These are phyloP conservation scores for Piper longum DNA, from an alignment of 164 flowering plant genomes.

Conservation along the genomic window DNA sequence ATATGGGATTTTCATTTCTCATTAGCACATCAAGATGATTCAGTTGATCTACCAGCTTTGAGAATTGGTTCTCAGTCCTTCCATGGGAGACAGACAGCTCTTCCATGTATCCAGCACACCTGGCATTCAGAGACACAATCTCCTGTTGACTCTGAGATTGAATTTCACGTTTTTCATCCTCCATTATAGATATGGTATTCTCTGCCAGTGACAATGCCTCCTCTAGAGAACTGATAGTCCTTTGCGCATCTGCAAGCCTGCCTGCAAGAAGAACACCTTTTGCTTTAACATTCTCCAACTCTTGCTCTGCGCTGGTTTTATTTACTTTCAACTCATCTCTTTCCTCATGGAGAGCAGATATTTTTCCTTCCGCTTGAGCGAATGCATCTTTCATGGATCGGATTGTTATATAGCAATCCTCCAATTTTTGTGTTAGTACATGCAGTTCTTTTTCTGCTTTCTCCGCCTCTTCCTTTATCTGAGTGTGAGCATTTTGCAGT, in stretches of 20 bases:
- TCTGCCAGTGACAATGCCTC: conserved; percentile 37
- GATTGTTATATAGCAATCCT: conserved; percentile 27
- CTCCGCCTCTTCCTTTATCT: conserved; percentile 37
- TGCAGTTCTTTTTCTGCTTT: conserved; percentile 37
- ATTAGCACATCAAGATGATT: conserved; percentile 35
- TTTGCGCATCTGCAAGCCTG: conserved; percentile 36
- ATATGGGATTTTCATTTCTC: conserved; percentile 32
- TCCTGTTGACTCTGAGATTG: conserved; percentile 27
- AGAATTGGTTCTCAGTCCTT: conserved; percentile 38
- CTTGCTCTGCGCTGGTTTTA: conserved; percentile 31
- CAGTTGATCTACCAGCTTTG: conserved; percentile 39
- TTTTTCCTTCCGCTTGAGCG: conserved; percentile 24
- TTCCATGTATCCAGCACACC: conserved; percentile 18
- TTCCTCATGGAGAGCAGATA: conserved; percentile 36
- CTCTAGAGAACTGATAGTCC: conserved; percentile 36
- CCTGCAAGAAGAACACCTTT: conserved; percentile 29
- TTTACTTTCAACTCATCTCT: conserved; percentile 32
- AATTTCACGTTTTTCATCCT: conserved; percentile 43
- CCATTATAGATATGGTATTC: conserved; percentile 22
- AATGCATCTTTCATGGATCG: conserved; percentile 47
- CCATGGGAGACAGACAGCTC: conserved; percentile 58
- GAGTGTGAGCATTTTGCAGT: conserved; percentile 24
- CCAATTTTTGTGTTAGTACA: conserved; percentile 26
- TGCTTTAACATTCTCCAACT: conserved; percentile 36
- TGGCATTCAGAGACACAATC: conserved; percentile 33